A percentile compares a stretch with the other conserved stretches of the same genome.
phyloP scores from a whole-genome alignment of 1,284 basidiomycete genomes.

The Cerioporus squamosus region DNA sequence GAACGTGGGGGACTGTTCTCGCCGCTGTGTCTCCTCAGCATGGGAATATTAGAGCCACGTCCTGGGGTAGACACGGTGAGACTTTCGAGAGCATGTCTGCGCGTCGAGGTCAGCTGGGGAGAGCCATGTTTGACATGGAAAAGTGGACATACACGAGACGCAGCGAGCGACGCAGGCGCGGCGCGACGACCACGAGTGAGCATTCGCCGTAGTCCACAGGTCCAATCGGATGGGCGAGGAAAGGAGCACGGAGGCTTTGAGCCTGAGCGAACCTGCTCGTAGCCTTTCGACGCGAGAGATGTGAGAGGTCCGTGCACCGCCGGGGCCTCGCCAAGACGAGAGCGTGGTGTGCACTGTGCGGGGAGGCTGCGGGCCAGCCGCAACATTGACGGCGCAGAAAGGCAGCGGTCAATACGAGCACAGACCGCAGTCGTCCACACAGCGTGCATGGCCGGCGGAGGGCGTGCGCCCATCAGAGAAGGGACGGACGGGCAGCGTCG shows the following conservation, averaged over 20 bases:
- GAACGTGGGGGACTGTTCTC: neutral
- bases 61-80: neutral
- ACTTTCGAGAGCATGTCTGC: neutral
- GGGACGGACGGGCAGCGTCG: too few species aligned
- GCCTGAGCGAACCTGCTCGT: neutral
- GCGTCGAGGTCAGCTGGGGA: conserved; percentile 3
- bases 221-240: neutral
- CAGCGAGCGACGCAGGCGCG: neutral
- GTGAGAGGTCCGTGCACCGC: neutral
- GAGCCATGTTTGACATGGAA: conserved; percentile 3
- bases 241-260: neutral
- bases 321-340: neutral
- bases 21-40: neutral
- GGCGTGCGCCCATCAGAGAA: conserved; percentile 11
- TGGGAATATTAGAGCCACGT: neutral
- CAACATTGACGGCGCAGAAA: too few species aligned
- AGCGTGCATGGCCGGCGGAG: conserved; percentile 1
- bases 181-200: neutral
- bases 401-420: too few species aligned
- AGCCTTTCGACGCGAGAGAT: neutral
- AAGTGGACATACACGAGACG: neutral
- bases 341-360: neutral
- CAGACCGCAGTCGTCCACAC: too few species aligned
- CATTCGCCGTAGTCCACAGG: neutral
- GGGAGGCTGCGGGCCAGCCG: neutral